These are phyloP conservation scores for Arthrocladium fulminans DNA, from an alignment of 2,329 filamentous ascomycete species.

Conservation along the genomic window DNA sequence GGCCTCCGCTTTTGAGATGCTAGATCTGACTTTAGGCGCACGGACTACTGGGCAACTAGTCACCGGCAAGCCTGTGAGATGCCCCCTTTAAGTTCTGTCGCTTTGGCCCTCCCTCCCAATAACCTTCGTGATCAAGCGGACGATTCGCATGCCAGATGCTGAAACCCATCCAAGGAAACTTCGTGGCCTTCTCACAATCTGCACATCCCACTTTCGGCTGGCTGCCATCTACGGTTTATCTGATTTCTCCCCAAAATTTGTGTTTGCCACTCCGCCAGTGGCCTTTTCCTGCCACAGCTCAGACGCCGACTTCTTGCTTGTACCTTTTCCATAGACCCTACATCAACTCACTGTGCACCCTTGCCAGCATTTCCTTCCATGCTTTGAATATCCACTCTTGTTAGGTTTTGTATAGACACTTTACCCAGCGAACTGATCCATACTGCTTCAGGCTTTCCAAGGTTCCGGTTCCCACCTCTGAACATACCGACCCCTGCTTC, in stretches of 20 bases:
- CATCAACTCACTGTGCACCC: not conserved
- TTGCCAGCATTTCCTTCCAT: not conserved
- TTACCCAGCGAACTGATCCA: not conserved
- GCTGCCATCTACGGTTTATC: not conserved
- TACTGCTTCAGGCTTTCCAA: conserved; percentile 1
- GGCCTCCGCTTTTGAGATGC: conserved; percentile 1
- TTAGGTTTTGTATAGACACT: not conserved
- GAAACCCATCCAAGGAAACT: no score
- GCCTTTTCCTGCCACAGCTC: not conserved
- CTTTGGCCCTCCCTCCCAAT: no score
- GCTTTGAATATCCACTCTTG: no score
- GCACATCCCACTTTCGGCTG: no score
- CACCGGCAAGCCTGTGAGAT: not conserved
- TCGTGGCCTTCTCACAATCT: not conserved
- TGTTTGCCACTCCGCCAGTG: not conserved
- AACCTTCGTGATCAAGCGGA: no score
- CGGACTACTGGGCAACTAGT: not conserved
- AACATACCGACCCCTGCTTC: not conserved
- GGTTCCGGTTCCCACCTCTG: not conserved
- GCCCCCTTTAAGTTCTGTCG: not conserved
- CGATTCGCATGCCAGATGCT: no score
- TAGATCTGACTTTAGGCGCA: not conserved
- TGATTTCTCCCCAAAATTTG: not conserved
- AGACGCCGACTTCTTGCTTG: not conserved
- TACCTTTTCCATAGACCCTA: not conserved